Evolutionary conservation across 164 flowering plant genomes (phyloP), one percentile per base, ranked within the genome.

Genomic region (Macadamia tetraphylla): DNA sequence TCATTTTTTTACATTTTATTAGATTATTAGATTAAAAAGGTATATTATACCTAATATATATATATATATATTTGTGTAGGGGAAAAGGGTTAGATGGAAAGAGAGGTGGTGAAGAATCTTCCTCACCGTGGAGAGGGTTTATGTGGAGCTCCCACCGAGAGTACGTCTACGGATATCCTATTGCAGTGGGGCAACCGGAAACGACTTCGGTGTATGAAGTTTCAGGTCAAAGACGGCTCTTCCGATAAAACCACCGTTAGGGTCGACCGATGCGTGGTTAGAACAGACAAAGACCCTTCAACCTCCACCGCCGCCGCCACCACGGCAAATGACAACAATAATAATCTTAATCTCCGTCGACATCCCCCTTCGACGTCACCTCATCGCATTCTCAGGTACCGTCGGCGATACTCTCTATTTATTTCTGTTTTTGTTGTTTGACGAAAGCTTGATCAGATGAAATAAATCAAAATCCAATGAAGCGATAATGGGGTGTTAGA

Each of bases 181-280:
- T 73, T 88, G 73, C 97, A 86, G 85, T 91, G 97, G 97, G 97
- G 97, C 3, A 88, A 81, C 64, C 86, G 96, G 74, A 92, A 92
- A 72, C 79, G 96, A 57, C 82, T 83, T 44, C 77, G 97, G 63
- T 89, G 93, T 65, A 83, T 83, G 88, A 91, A 91, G 79, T 69
- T 82, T 63, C 89, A 81, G 72, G 83, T 62, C 9, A 82, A 78
- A 58, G 84, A 76, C 80, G 82, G 77, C 29, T 68, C 75, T 60
- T 72, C 73, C 12, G 80, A 70, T 2, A 77, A 74, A 64, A 81
- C 82, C 23, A 77, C 83, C 62, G 82, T 65, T 58, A 86, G 91
- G 62, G 80, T 84, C 40, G 87, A 81, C 66, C 82, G 89, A 1
- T 80, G 86, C 61, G 87, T 84, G 23, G 78, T 79, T 35, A 74